Base-by-base conservation (phyloP, 352 stramenopile genomes). In the Phytophthora cactorum region DNA sequence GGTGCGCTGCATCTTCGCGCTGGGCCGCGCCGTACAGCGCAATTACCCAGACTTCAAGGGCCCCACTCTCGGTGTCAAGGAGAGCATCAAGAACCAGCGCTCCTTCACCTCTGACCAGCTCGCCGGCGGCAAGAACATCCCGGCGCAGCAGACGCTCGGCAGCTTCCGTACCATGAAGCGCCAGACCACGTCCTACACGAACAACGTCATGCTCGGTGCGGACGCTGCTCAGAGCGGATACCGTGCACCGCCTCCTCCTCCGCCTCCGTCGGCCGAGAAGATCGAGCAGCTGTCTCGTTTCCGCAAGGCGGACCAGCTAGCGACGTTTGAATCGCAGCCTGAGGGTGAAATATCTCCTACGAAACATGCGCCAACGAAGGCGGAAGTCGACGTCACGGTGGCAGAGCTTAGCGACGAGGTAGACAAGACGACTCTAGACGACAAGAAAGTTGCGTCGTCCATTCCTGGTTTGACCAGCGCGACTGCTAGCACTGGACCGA, bases 1-100 rank as follows among this genome's bases (percentile, higher is more conserved):
- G 22, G 88, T 96, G 41, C 82, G 86, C 52, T 96, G 88, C 59
- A 76, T 96, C 47, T 87, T 91, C 53, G 73, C 86, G 25, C 73
- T 96, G 8, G 88, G 88, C 0, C 84, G 88, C 17, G 81, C 88
- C 1, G 76, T 93, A 60, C 86, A 94, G 63, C 88, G 88, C 56
- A 86, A 86, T 56, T 91, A 89, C 50, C 78, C 82, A 4, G 59
- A 89, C 22, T 96, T 92, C 51, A 63, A 80, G 34, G 88, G 88
- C 5, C 88, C 88, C 2, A 89, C 80, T 50, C 80, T 96, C 2
- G 88, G 88, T 17, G 88, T 96, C 7, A 94, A 93, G 70, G 88
- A 96, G 52, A 76, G 82, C n/a, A 75, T 63, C 47, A 90, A 90
- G 66, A 96, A 96, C 60, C 78, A 85, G 52, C 84, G 88, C 38